Conservation (phyloP, 1,284 basidiomycete genomes). For the Ceratorhiza oryzae-sativae region DNA sequence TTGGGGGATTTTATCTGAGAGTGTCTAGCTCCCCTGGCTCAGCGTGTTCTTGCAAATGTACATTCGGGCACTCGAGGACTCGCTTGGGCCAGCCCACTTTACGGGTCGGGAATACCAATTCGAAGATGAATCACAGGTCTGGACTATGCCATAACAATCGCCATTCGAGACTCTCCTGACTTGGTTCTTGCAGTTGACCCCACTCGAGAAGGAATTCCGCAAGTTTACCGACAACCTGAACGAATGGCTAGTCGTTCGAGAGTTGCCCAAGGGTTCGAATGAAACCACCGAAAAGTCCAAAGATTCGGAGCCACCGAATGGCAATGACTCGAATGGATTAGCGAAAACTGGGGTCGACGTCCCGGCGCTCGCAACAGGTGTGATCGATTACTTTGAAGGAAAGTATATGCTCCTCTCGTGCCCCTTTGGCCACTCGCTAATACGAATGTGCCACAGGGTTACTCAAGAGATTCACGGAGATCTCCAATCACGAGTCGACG, state of each 20-base stretch:
- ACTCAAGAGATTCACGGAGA: constrained; percentile 40
- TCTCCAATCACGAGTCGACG: constrained; percentile 41
- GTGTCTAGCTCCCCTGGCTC: constrained; percentile 69
- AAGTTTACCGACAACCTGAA: constrained; percentile 44
- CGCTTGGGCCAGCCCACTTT: constrained; percentile 75
- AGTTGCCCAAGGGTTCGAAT: constrained; percentile 37
- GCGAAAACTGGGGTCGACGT: constrained; percentile 46
- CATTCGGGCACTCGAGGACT: constrained; percentile 62
- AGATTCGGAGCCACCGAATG: constrained; percentile 66
- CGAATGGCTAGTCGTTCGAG: constrained; percentile 41
- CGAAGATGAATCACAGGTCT: constrained; percentile 57
- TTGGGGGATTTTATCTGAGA: constrained; percentile 19
- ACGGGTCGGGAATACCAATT: constrained; percentile 58
- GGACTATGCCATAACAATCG: constrained; percentile 15
- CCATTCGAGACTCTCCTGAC: constrained; percentile 54
- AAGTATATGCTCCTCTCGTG: constrained; percentile 41
- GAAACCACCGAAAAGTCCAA: constrained; percentile 53
- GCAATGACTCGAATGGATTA: constrained; percentile 51
- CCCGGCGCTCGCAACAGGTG: constrained; percentile 61
- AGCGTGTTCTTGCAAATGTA: constrained; percentile 74
- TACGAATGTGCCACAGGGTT: constrained; percentile 35
- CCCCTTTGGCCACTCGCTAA: constrained; percentile 8
- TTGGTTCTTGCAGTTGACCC: constrained; percentile 16
- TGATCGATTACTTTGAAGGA: constrained; percentile 70
- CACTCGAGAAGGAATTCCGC: constrained; percentile 41